phyloP scores from a whole-genome alignment of 805 yeast genomes.

The Pichia occidentalis region DNA sequence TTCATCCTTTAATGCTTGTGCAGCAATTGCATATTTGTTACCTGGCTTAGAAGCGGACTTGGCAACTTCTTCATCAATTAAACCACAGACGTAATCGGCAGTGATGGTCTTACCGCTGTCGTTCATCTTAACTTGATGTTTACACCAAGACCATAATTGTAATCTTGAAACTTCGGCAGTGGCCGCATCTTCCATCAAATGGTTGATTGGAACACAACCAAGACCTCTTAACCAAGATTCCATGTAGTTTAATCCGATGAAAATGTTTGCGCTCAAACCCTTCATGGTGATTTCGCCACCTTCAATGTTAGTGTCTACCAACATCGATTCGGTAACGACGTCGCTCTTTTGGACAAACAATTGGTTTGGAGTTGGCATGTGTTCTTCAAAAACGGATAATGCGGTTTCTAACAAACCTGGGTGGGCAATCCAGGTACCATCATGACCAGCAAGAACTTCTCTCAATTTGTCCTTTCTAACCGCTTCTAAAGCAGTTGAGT shows the following conservation, averaged over 20 bases:
- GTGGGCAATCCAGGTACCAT: conserved; percentile 87
- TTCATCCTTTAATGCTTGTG: conserved; percentile 65
- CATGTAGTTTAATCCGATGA: conserved; percentile 72
- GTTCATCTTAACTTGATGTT: conserved; percentile 53
- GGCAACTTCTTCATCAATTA: conserved; percentile 57
- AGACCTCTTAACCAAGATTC: conserved; percentile 82
- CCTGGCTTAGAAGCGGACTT: conserved; percentile 48
- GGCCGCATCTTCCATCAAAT: conserved; percentile 86
- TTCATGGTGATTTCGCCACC: conserved; percentile 58
- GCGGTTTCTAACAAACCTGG: conserved; percentile 76
- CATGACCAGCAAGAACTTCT: conserved; percentile 75
- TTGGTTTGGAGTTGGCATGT: conserved; percentile 82
- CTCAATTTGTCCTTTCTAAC: conserved; percentile 71
- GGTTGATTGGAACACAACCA: conserved; percentile 82
- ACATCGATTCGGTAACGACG: conserved; percentile 45
- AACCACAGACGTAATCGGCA: conserved; percentile 48
- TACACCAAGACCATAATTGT: conserved; percentile 79
- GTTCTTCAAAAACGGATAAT: conserved; percentile 61
- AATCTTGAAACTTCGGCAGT: conserved; percentile 84
- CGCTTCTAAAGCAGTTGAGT: conserved; percentile 61
- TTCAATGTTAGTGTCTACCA: conserved; percentile 57
- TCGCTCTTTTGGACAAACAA: conserved; percentile 42
- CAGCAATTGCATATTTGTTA: conserved; percentile 65
- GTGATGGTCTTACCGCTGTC: conserved; percentile 56
- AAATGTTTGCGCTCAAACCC: conserved; percentile 66